A percentile compares a stretch with the other conserved stretches of the same genome.
phyloP scores from a whole-genome alignment of 306 rosid species.

The apple (Malus domestica) region DNA sequence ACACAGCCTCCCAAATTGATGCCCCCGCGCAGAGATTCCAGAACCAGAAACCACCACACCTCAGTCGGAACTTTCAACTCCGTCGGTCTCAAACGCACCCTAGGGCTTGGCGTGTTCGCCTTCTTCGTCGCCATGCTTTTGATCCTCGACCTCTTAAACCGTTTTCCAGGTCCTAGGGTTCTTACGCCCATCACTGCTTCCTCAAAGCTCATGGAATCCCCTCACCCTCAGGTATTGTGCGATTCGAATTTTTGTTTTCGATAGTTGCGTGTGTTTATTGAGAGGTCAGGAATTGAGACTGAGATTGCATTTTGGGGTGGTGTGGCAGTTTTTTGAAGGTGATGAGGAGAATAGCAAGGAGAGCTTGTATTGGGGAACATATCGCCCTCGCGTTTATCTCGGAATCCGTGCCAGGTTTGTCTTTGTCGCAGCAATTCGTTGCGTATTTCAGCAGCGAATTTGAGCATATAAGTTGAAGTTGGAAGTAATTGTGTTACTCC shows the following conservation, averaged over 20 bases:
- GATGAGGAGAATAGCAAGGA: slow-evolving; percentile 50
- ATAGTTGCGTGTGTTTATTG: neutral
- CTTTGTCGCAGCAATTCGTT: neutral
- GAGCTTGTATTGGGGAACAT: slow-evolving; percentile 96
- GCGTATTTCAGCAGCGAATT: neutral
- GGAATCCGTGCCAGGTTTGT: slow-evolving; percentile 90
- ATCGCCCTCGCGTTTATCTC: slow-evolving; percentile 80
- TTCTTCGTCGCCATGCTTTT: slow-evolving; percentile 45
- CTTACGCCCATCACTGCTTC: slow-evolving; percentile 79
- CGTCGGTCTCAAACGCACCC: slow-evolving; percentile 38
- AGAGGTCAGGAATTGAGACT: too few relatives aligned
- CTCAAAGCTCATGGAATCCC: slow-evolving; percentile 46
- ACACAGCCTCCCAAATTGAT: neutral
- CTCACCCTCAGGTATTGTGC: slow-evolving; percentile 64
- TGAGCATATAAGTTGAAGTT: neutral
- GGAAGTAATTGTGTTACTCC: neutral
- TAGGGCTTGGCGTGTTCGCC: slow-evolving; percentile 41
- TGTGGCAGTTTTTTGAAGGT: slow-evolving; percentile 70
- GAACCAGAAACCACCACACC: slow-evolving; percentile 26
- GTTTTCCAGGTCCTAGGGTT: slow-evolving; percentile 26
- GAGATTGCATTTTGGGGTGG: neutral
- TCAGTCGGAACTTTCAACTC: slow-evolving; percentile 37
- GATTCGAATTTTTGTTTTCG: too few relatives aligned
- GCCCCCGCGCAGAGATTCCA: slow-evolving; percentile 18
- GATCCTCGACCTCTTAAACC: slow-evolving; percentile 33